These are phyloP conservation scores for Arctium minus DNA, from an alignment of 129 eudicot genomes.

Conservation along the genomic window DNA sequence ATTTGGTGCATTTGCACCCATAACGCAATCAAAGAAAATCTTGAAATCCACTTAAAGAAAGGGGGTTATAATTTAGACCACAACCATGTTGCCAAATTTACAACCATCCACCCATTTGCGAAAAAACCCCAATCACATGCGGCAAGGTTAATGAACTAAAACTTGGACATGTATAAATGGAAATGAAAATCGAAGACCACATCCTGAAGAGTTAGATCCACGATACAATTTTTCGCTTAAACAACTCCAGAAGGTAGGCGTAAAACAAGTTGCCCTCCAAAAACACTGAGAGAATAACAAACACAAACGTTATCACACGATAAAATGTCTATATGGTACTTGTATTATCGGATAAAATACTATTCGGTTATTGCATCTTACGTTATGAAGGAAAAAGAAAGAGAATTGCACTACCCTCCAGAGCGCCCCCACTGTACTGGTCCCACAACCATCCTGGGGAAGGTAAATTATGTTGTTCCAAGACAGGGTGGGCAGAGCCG, in stretches of 20 bases:
- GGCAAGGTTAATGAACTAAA: neutral
- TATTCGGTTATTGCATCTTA: neutral
- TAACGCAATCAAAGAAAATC: neutral
- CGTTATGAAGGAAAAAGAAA: no score
- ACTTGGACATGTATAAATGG: conserved; percentile 7
- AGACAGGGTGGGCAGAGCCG: neutral
- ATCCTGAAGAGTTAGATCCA: neutral
- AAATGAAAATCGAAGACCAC: neutral
- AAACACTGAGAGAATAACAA: conserved; percentile 48
- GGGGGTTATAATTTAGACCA: conserved; percentile 3
- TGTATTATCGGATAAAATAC: neutral
- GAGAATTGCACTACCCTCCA: neutral
- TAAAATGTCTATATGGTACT: neutral
- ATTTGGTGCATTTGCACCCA: neutral
- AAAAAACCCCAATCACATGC: neutral
- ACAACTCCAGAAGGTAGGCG: conserved; percentile 90
- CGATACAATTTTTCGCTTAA: conserved; percentile 18
- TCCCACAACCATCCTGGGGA: neutral
- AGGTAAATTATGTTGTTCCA: neutral
- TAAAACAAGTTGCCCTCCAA: conserved; percentile 79
- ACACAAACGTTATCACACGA: neutral
- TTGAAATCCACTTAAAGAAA: neutral
- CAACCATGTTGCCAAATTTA: conserved; percentile 13
- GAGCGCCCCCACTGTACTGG: neutral
- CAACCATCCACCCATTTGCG: conserved; percentile 9